Base-by-base conservation (phyloP, 75 land plant genomes). In the Cupressus sempervirens region DNA sequence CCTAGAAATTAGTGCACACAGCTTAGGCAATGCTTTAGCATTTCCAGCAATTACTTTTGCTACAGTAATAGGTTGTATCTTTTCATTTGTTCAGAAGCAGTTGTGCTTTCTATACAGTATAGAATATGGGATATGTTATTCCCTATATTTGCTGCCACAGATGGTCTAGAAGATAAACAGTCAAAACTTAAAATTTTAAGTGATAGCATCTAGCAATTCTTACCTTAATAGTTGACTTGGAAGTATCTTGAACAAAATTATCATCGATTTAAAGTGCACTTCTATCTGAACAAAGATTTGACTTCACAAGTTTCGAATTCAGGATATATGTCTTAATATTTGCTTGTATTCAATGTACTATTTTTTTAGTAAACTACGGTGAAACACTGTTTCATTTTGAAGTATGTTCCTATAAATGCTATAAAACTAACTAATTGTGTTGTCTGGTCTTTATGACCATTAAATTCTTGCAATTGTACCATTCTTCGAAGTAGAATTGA, bases 401-500 rank as follows among this genome's bases (percentile, higher is more conserved):
- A 79, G 5, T 79, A 41, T 40, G 46, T 79, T 23, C 2, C 26
- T 76, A 18, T 76, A 23, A 76, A 23, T 76, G 26, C 67, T 62
- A 62, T 7, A 18, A 13, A 79, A 26, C 41, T 30, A 4, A 79
- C 11, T 41, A 79, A 10, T 79, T 40, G 13, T 32, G 48, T 13
- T 43, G 45, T 43, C 29, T 12, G 10, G 29, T 79, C 52, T 82
- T 82, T 34, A 82, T 30, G 32, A 34, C 34, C 5, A 52, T 82
- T 52, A 23, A 10, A 54, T 82, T 34, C 11, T 50, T 53, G 83
- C 50, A 40, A 20, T 82, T 32, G 83, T 82, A 35, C 11, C 30
- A 81, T 40, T 43, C 32, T 73, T 87, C 10, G 76, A 53, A 82
- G 82, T 82, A 94, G 96, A 38, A 93, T 94, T n/a, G 50, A 75